phyloP scores from a whole-genome alignment of 768 basidiomycete species.

The Leccinum subgranulosum region DNA sequence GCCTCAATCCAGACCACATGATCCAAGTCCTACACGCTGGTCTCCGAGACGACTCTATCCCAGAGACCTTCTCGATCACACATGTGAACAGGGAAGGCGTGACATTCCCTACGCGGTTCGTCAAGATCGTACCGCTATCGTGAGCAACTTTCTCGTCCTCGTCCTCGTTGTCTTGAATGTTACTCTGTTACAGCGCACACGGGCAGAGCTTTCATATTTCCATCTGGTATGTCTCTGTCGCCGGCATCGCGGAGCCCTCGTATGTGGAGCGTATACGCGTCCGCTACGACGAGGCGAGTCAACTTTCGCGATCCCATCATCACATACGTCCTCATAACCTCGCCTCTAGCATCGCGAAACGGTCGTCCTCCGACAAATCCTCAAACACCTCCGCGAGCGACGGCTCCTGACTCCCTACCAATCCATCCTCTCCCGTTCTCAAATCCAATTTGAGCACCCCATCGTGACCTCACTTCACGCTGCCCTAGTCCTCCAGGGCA shows the following conservation, averaged over 20 bases:
- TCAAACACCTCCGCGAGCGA: constrained; percentile 65
- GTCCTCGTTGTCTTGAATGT: neutral
- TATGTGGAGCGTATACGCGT: constrained; percentile 54
- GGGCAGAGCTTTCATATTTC: constrained; percentile 73
- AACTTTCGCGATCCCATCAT: neutral
- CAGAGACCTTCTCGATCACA: constrained; percentile 62
- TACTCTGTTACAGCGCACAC: constrained; percentile 49
- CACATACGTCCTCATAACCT: neutral
- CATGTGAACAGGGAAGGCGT: constrained; percentile 56
- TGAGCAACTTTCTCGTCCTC: constrained; percentile 34
- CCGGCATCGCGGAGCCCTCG: constrained; percentile 53
- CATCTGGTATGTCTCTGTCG: constrained; percentile 69
- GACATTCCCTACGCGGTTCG: constrained; percentile 59
- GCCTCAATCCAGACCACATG: constrained; percentile 62
- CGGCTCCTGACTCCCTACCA: constrained; percentile 63
- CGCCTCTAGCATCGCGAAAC: constrained; percentile 59
- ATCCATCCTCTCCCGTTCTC: constrained; percentile 20
- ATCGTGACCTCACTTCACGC: constrained; percentile 64
- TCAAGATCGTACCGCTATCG: constrained; percentile 78
- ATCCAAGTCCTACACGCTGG: constrained; percentile 59
- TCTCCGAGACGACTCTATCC: constrained; percentile 61
- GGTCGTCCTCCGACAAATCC: constrained; percentile 52
- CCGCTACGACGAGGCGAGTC: constrained; percentile 61
- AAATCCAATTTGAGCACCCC: constrained; percentile 55
- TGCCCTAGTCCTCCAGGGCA: constrained; percentile 60